phyloP scores from a whole-genome alignment of 2,329 filamentous ascomycete genomes.

The Cryphonectria parasitica region DNA sequence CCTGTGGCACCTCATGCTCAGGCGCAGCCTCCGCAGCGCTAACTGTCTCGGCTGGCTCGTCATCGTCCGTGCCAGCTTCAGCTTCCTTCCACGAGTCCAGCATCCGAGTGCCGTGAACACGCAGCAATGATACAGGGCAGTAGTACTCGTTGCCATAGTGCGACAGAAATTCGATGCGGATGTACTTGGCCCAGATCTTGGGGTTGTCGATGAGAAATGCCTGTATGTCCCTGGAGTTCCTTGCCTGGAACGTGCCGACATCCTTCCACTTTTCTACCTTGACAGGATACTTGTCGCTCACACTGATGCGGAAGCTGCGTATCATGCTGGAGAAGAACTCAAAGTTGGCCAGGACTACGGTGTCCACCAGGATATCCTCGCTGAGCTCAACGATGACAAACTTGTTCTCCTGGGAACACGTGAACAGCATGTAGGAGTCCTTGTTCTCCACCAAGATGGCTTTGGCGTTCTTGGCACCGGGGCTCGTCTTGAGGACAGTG shows the following conservation, averaged over 20 bases:
- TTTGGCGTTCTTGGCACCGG: constrained; percentile 83
- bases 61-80: constrained; percentile 68
- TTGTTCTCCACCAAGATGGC: constrained; percentile 95
- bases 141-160: constrained; percentile 98
- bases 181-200: constrained; percentile 91
- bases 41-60: constrained; percentile 50
- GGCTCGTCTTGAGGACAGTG: constrained; percentile 87
- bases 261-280: constrained; percentile 92
- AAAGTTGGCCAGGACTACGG: constrained; percentile 95
- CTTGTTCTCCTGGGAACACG: constrained; percentile 85
- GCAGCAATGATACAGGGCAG: constrained; percentile 86
- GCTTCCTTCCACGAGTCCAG: constrained; percentile 90
- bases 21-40: constrained; percentile 38
- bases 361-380: constrained; percentile 85
- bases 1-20: constrained; percentile 34
- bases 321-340: constrained; percentile 99
- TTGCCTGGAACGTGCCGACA: constrained; percentile 84
- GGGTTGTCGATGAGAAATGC: constrained; percentile 93
- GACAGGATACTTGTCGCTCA: constrained; percentile 92
- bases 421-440: constrained; percentile 96
- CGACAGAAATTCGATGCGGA: constrained; percentile 87
- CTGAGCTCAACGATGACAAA: constrained; percentile 94
- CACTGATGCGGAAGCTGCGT: constrained; percentile 85
- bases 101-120: constrained; percentile 95
- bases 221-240: constrained; percentile 92